Conservation (phyloP, 2,329 filamentous ascomycete species). For the Fusarium euwallaceae region DNA sequence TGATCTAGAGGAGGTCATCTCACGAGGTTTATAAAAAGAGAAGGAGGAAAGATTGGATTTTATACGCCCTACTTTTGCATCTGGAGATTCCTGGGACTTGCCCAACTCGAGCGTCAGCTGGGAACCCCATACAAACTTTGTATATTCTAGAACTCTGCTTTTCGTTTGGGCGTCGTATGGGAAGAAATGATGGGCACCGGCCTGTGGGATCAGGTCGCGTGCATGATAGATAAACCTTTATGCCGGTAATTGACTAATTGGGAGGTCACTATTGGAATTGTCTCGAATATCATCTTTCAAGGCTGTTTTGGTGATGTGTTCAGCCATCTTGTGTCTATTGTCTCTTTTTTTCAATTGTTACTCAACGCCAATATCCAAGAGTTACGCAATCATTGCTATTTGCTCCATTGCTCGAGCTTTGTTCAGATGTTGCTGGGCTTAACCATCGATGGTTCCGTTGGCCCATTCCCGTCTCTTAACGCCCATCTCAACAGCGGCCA, state of each 20-base stretch:
- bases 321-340: background rate
- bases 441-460: conserved; percentile 71
- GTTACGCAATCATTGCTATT: conserved; percentile 14
- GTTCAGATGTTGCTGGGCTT: conserved; percentile 14
- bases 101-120: conserved; percentile 35
- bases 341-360: conserved; percentile 7
- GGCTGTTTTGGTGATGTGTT: conserved; percentile 12
- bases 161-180: conserved; percentile 47
- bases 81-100: conserved; percentile 43
- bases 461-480: conserved; percentile 89
- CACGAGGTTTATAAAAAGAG: conserved; percentile 38
- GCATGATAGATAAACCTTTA: conserved; percentile 50
- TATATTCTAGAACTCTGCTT: conserved; percentile 48
- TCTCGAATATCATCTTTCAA: conserved; percentile 10
- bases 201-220: conserved; percentile 42
- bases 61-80: conserved; percentile 45
- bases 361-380: conserved; percentile 8
- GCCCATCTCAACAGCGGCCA: conserved; percentile 93
- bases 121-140: conserved; percentile 41
- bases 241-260: conserved; percentile 50
- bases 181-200: conserved; percentile 43
- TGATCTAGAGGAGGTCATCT: conserved; percentile 54
- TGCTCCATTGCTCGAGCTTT: background rate
- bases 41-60: conserved; percentile 47
- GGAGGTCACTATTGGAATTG: conserved; percentile 32